These are phyloP conservation scores for Penstemon davidsonii DNA, from an alignment of 257 asterid genomes.

Conservation along the genomic window DNA sequence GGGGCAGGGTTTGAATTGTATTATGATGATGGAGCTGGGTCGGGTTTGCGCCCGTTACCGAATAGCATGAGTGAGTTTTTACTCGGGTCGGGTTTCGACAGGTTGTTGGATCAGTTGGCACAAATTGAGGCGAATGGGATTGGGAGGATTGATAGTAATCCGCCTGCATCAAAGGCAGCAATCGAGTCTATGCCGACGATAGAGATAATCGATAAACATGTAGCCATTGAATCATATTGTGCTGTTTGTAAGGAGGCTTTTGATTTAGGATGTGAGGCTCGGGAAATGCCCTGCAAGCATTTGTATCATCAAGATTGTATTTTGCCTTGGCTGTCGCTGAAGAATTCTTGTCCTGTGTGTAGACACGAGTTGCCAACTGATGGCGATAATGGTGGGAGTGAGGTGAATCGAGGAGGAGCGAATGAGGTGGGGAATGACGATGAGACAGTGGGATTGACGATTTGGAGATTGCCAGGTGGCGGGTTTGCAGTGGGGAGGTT, in stretches of 20 bases:
- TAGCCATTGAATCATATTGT: constrained; percentile 57
- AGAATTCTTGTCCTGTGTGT: constrained; percentile 87
- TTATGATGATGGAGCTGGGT: constrained; percentile 85
- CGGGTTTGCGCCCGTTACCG: constrained; percentile 75
- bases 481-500: constrained; percentile 94
- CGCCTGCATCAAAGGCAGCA: constrained; percentile 83
- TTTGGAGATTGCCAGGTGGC: constrained; percentile 92
- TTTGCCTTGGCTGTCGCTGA: constrained; percentile 73
- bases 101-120: constrained; percentile 68
- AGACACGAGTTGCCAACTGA: constrained; percentile 70
- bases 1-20: constrained; percentile 67
- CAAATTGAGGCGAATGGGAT: constrained; percentile 73
- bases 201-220: constrained; percentile 47
- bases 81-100: constrained; percentile 82
- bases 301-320: constrained; percentile 82
- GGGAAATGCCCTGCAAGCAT: constrained; percentile 94
- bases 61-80: constrained; percentile 75
- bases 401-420: constrained; percentile 35
- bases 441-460: constrained; percentile 73
- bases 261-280: constrained; percentile 60
- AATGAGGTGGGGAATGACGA: constrained; percentile 47
- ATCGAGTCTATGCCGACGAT: constrained; percentile 74
- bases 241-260: constrained; percentile 89
- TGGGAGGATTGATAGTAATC: constrained; percentile 61
- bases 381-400: constrained; percentile 21